A percentile compares a stretch with the other conserved stretches of the same genome.
These are phyloP conservation scores for Pythium insidiosum DNA, from an alignment of 352 stramenopile species.

Conservation along the genomic window DNA sequence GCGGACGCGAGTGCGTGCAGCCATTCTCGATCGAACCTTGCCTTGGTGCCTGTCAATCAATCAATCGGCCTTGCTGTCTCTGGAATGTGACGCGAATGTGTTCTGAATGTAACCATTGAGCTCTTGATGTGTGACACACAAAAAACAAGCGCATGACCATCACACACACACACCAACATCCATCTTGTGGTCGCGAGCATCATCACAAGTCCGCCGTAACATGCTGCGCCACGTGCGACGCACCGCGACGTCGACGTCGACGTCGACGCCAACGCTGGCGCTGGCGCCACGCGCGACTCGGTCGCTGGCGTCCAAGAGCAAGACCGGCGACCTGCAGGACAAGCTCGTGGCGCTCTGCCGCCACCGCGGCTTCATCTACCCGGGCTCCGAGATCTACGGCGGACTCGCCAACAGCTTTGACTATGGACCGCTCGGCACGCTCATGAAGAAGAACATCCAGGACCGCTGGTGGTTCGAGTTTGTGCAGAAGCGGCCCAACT, in stretches of 20 bases:
- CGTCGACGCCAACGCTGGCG: no score
- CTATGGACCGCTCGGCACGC: slow-evolving; percentile 90
- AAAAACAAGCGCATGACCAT: slow-evolving; percentile 1
- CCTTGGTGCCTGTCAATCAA: no score
- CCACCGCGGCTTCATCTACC: slow-evolving; percentile 91
- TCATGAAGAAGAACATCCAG: slow-evolving; percentile 98
- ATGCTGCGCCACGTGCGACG: neutral
- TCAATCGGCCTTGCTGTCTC: no score
- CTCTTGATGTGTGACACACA: no score
- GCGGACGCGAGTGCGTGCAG: neutral
- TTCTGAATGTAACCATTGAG: slow-evolving; percentile 3
- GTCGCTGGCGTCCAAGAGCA: neutral
- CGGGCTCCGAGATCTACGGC: slow-evolving; percentile 96
- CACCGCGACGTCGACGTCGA: slow-evolving; percentile 15
- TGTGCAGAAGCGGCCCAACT: slow-evolving; percentile 91
- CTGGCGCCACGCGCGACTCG: slow-evolving; percentile 39
- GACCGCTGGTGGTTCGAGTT: slow-evolving; percentile 96
- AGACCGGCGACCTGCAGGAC: slow-evolving; percentile 40
- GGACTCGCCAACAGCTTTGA: slow-evolving; percentile 97
- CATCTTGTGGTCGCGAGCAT: no score
- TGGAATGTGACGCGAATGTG: no score
- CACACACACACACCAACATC: no score
- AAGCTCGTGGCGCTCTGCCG: slow-evolving; percentile 80
- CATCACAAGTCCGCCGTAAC: no score
- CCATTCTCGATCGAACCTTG: no score